These are phyloP conservation scores for Lonicera japonica DNA, from an alignment of 129 eudicot genomes.

Conservation along the genomic window DNA sequence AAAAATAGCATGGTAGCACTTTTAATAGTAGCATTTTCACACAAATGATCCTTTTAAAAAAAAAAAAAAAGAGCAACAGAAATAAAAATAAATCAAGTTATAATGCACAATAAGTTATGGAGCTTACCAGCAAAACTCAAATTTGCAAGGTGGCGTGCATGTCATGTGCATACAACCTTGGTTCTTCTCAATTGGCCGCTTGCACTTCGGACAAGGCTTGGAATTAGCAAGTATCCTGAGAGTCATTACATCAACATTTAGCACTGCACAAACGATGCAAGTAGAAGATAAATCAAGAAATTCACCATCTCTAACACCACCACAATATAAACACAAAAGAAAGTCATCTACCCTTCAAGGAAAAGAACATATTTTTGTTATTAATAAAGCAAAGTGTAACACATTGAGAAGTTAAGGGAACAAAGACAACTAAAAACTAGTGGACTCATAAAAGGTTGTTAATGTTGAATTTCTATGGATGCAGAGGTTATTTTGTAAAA, in stretches of 20 bases:
- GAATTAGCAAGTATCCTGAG: constrained; percentile 93
- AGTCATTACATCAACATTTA: background rate
- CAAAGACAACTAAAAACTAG: too few relatives aligned
- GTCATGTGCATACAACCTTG: constrained; percentile 99
- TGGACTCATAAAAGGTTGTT: too few relatives aligned
- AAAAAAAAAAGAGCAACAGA: background rate
- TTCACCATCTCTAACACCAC: background rate
- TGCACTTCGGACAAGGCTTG: constrained; percentile 99
- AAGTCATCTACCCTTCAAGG: background rate
- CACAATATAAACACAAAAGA: constrained; percentile 2
- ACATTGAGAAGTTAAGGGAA: too few relatives aligned
- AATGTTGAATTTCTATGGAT: too few relatives aligned
- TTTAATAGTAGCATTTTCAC: background rate
- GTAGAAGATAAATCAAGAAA: constrained; percentile 1
- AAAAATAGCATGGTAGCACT: too few relatives aligned
- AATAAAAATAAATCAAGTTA: background rate
- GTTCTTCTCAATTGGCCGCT: constrained; percentile 95
- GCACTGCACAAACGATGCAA: background rate
- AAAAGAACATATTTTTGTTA: background rate
- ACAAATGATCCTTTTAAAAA: background rate
- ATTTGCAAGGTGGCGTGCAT: constrained; percentile 88
- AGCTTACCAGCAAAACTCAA: constrained; percentile 87
- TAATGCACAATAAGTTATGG: too few relatives aligned
- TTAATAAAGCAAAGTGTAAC: too few relatives aligned
- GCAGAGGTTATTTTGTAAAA: too few relatives aligned